phyloP scores from a whole-genome alignment of 2,329 filamentous ascomycete species.

The Monilinia fructicola region DNA sequence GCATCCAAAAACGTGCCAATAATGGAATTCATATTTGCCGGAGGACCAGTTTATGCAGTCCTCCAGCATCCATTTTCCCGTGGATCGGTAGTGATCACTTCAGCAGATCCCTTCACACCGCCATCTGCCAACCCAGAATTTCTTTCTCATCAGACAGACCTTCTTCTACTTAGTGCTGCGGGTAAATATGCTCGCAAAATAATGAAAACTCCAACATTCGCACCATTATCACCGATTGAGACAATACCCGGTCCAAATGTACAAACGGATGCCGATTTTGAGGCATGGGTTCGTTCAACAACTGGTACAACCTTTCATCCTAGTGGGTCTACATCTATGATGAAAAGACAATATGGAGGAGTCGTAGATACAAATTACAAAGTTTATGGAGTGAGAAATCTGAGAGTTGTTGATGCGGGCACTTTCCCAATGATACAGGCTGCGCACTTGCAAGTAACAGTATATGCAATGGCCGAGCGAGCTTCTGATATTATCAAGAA shows the following conservation, averaged over 20 bases:
- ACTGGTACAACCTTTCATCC: constrained; percentile 26
- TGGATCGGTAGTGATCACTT: constrained; percentile 56
- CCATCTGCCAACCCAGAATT: constrained; percentile 56
- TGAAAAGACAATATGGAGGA: constrained; percentile 27
- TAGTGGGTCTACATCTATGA: constrained; percentile 30
- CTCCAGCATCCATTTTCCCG: constrained; percentile 58
- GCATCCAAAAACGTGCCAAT: constrained; percentile 12
- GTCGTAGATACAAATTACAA: constrained; percentile 29
- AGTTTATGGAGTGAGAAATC: constrained; percentile 27
- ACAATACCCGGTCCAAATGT: not conserved
- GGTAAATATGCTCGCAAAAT: constrained; percentile 2
- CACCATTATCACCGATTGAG: constrained; percentile 11
- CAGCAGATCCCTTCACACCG: constrained; percentile 42
- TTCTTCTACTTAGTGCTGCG: constrained; percentile 12
- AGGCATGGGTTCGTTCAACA: constrained; percentile 5
- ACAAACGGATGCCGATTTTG: constrained; percentile 11
- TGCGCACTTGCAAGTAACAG: constrained; percentile 28
- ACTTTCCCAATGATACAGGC: constrained; percentile 28
- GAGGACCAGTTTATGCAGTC: constrained; percentile 44
- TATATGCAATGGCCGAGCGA: constrained; percentile 32
- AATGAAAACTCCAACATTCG: constrained; percentile 3
- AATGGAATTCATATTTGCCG: constrained; percentile 18
- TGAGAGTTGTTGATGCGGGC: constrained; percentile 34
- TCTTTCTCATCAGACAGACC: constrained; percentile 44
- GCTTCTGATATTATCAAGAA: constrained; percentile 26